These are phyloP conservation scores for Cyberlindnera mycetangii DNA, from an alignment of 805 yeast genomes.

Conservation along the genomic window DNA sequence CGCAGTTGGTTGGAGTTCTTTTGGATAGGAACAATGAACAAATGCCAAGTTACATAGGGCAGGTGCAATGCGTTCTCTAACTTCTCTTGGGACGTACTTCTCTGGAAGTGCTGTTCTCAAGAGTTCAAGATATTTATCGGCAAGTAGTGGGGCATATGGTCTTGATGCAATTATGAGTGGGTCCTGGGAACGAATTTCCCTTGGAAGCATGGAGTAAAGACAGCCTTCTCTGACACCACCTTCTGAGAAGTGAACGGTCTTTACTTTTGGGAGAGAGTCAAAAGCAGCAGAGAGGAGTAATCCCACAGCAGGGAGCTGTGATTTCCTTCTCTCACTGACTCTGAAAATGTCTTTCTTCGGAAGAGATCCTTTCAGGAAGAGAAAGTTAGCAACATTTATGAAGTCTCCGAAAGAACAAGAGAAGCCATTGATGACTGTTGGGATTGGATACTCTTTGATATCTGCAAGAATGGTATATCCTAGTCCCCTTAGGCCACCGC, in stretches of 20 bases:
- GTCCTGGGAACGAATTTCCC: constrained; percentile 57
- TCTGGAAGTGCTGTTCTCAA: constrained; percentile 57
- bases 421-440: constrained; percentile 67
- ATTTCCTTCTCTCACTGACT: constrained; percentile 61
- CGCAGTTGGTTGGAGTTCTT: constrained; percentile 72
- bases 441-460: constrained; percentile 60
- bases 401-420: constrained; percentile 55
- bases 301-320: constrained; percentile 70
- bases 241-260: constrained; percentile 65
- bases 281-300: constrained; percentile 59
- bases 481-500: constrained; percentile 72
- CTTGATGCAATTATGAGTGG: constrained; percentile 67
- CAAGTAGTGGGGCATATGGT: constrained; percentile 68
- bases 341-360: constrained; percentile 53
- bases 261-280: constrained; percentile 56
- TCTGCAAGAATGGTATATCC: constrained; percentile 57
- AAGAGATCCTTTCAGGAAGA: constrained; percentile 45
- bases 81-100: constrained; percentile 53
- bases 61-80: constrained; percentile 57
- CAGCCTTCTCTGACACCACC: constrained; percentile 82
- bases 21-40: constrained; percentile 73
- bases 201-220: constrained; percentile 58
- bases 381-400: constrained; percentile 46
- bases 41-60: constrained; percentile 74
- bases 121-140: constrained; percentile 51